Base-by-base conservation (phyloP, 176 grass and related monocot genomes). In the Secale cereale region DNA sequence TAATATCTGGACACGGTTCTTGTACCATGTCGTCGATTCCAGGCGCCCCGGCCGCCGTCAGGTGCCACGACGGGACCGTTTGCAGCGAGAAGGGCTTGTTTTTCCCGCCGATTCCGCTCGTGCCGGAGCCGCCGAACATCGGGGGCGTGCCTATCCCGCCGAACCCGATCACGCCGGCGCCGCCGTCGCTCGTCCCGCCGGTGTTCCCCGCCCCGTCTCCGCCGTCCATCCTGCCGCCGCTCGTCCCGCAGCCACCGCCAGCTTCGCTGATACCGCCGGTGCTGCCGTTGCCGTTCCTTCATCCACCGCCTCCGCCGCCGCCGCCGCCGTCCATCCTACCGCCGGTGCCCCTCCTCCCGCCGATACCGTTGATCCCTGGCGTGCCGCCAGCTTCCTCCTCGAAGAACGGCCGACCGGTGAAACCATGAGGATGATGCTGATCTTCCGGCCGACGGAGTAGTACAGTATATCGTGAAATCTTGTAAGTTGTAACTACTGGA, bases 141-240 rank as follows among this genome's bases (percentile, higher is more conserved):
- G 88, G 88, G 40, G 88, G 88, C 78, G 88, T 90, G 83, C 88
- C 88, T 0, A 82, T 90, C 54, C 88, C 83, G 20, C 88, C 88
- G 6, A 90, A 90, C 83, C 88, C 88, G 9, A 23, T 90, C 52
- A 90, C 83, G 63, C 88, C 83, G 0, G 83, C 83, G 1, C 88
- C 88, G 63, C 88, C 88, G 17, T 77, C 88, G 0, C 83, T 90
- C 30, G 62, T 90, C 39, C 88, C 88, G 1, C 88, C 88, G 64
- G 3, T 86, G 22, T n/a, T 86, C 0, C 88, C 83, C 30, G 32
- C 88, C 2, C 88, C 83, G 30, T 85, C 88, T 1, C 88, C 88
- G 23, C 88, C 88, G 19, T 82, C 88, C 25, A 46, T 90, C 31
- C 83, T 90, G 30, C 83, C 88, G 4, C 88, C 83, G 83, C 83